A percentile compares a stretch with the other conserved stretches of the same genome.
Conservation (phyloP, 176 grass and related monocot genomes). For the Oryza meyeriana region DNA sequence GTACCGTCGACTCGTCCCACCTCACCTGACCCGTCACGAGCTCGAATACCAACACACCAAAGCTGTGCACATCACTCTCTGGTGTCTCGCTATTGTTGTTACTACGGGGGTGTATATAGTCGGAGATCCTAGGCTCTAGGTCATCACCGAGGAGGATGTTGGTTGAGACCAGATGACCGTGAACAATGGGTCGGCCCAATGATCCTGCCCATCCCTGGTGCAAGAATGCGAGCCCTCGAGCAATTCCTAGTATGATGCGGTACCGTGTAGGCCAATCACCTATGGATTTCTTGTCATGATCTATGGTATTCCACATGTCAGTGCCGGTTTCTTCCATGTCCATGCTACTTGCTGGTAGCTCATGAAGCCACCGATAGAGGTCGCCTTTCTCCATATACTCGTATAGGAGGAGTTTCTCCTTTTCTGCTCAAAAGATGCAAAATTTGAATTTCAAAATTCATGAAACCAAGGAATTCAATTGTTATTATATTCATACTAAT, state of each 20-base stretch:
- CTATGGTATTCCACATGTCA: constrained; percentile 46
- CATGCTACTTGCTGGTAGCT: constrained; percentile 57
- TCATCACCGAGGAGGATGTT: constrained; percentile 77
- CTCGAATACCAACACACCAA: constrained; percentile 64
- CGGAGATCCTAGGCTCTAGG: constrained; percentile 65
- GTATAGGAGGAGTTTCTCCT: constrained; percentile 59
- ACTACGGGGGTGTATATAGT: neutral
- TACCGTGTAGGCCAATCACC: constrained; percentile 62
- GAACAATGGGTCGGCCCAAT: constrained; percentile 39
- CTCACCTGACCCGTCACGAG: constrained; percentile 42
- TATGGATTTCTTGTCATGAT: neutral
- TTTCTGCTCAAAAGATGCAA: constrained; percentile 22
- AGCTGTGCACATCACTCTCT: constrained; percentile 59
- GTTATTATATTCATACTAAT: neutral
- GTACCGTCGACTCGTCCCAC: constrained; percentile 42
- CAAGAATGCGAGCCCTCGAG: constrained; percentile 71
- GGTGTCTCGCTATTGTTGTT: constrained; percentile 12
- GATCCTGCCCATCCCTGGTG: constrained; percentile 77
- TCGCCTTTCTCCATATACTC: constrained; percentile 91
- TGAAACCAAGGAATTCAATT: neutral
- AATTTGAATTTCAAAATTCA: neutral
- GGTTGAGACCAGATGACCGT: constrained; percentile 57
- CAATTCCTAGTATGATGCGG: constrained; percentile 60
- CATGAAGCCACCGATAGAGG: constrained; percentile 85
- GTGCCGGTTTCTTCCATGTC: constrained; percentile 45